A percentile compares a stretch with the other conserved stretches of the same genome.
phyloP scores from a whole-genome alignment of 768 basidiomycete genomes.

The Tubosaeta brunneosetosa region DNA sequence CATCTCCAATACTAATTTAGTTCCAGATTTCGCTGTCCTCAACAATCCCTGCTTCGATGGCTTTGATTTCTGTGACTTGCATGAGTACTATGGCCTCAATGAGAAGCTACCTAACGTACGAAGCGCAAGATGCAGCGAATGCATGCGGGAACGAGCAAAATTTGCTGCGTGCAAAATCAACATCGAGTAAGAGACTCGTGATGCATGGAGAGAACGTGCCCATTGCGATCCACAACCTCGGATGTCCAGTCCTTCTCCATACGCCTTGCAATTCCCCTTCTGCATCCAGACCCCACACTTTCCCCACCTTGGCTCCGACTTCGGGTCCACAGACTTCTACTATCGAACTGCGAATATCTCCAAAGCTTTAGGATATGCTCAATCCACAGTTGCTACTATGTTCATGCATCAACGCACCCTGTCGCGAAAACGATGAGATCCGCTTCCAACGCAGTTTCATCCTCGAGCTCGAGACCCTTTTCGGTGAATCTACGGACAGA shows the following conservation, averaged over 20 bases:
- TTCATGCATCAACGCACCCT: conserved; percentile 19
- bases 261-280: conserved; percentile 57
- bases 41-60: conserved; percentile 23
- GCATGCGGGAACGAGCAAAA: conserved; percentile 20
- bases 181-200: background rate
- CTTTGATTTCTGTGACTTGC: conserved; percentile 25
- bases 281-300: conserved; percentile 60
- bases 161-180: conserved; percentile 11
- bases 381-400: background rate
- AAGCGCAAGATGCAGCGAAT: conserved; percentile 29
- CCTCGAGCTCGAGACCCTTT: conserved; percentile 26
- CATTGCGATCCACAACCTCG: conserved; percentile 33
- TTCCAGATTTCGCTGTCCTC: conserved; percentile 11
- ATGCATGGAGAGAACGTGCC: conserved; percentile 9
- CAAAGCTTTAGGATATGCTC: conserved; percentile 33
- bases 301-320: conserved; percentile 41
- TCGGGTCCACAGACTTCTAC: conserved; percentile 44
- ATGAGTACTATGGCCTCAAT: background rate
- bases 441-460: conserved; percentile 22
- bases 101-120: conserved; percentile 12
- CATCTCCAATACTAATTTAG: background rate
- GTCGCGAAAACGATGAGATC: conserved; percentile 34
- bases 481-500: conserved; percentile 26
- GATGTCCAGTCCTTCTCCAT: conserved; percentile 30
- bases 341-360: conserved; percentile 39